Conservation (phyloP, 306 rosid genomes). For the Medicago arabica region DNA sequence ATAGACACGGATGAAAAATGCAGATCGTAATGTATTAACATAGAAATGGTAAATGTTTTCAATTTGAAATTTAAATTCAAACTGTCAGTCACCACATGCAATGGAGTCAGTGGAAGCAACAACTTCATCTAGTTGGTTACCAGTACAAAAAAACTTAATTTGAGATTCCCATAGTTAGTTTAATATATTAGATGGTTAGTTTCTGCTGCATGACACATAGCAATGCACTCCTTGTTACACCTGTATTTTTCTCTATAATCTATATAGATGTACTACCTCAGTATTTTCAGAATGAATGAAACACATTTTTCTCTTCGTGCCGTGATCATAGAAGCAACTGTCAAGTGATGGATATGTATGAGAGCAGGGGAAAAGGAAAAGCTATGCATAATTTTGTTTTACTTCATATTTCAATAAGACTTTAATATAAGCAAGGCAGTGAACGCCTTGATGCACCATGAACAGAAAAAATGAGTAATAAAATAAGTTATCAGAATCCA, state of each 20-base stretch:
- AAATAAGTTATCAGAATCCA: too few relatives aligned
- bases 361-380: conserved; percentile 15
- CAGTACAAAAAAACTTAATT: not conserved
- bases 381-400: conserved; percentile 8
- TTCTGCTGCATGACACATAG: conserved; percentile 23
- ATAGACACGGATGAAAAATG: conserved; percentile 1
- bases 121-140: conserved; percentile 5
- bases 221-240: not conserved
- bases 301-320: not conserved
- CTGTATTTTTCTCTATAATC: conserved; percentile 1
- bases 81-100: not conserved
- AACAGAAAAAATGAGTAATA: not conserved
- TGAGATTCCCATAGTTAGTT: conserved; percentile 14
- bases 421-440: not conserved
- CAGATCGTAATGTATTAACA: not conserved
- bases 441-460: not conserved
- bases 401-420: conserved; percentile 10
- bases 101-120: conserved; percentile 7
- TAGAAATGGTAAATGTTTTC: conserved; percentile 13
- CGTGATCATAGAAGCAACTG: conserved; percentile 1
- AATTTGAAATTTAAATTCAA: conserved; percentile 24
- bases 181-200: not conserved
- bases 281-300: not conserved
- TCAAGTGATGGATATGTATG: conserved; percentile 8
- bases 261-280: not conserved